A percentile compares a stretch with the other conserved stretches of the same genome.
Conservation (phyloP, 495 filamentous ascomycete genomes). For the Hypoxylon crocopeplum region DNA sequence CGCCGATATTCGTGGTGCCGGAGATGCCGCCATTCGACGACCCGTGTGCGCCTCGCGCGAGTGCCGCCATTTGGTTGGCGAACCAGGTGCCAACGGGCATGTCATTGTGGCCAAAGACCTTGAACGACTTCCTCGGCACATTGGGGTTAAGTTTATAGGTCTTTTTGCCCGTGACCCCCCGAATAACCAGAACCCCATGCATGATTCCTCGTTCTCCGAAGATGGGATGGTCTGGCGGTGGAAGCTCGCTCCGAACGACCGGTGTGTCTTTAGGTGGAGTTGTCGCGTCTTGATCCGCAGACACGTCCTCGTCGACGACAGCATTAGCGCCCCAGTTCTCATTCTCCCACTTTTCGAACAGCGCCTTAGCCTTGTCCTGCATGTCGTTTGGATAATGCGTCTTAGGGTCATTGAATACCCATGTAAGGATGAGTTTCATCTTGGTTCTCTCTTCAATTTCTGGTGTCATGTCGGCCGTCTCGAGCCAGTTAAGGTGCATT, state of each 20-base stretch:
- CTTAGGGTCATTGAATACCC: not conserved
- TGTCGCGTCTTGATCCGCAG: not conserved
- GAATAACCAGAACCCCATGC: conserved; percentile 44
- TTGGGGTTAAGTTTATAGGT: conserved; percentile 40
- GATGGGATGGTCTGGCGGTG: conserved; percentile 37
- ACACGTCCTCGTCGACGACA: conserved; percentile 10
- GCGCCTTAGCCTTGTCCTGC: not conserved
- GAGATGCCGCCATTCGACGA: conserved; percentile 52
- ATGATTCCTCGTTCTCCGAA: conserved; percentile 47
- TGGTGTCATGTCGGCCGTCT: conserved; percentile 26
- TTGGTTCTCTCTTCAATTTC: not conserved
- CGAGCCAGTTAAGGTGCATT: conserved; percentile 31
- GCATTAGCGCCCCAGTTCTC: conserved; percentile 34
- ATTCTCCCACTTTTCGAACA: conserved; percentile 14
- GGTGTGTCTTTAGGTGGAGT: not conserved
- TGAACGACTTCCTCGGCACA: conserved; percentile 26
- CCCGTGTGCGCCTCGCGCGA: conserved; percentile 60
- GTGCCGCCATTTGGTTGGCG: conserved; percentile 54
- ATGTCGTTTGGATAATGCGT: conserved; percentile 16
- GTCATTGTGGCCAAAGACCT: conserved; percentile 55
- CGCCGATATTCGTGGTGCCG: conserved; percentile 46
- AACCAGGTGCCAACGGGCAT: conserved; percentile 58
- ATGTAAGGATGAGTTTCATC: not conserved
- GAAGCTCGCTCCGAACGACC: conserved; percentile 13
- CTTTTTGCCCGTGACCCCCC: conserved; percentile 5